phyloP scores from a whole-genome alignment of 805 yeast species.

The Suhomyces faveliae region DNA sequence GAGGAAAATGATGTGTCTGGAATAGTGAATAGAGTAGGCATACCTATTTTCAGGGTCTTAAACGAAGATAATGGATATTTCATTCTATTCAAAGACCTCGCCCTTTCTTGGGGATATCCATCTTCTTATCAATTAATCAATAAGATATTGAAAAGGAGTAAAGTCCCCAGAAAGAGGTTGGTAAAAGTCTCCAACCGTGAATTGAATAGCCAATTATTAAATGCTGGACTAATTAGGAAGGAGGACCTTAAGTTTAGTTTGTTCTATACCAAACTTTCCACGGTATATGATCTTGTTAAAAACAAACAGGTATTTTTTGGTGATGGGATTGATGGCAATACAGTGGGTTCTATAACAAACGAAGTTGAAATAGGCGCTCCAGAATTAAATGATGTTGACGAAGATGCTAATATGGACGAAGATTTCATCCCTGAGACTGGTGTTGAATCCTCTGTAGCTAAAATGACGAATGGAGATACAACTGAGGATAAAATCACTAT shows the following conservation, averaged over 20 bases:
- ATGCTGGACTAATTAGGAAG: conserved; percentile 17
- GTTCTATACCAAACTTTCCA: conserved; percentile 26
- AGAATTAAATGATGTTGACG: background rate
- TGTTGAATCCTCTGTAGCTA: background rate
- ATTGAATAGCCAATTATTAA: conserved; percentile 24
- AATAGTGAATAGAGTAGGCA: conserved; percentile 5
- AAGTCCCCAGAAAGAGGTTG: conserved; percentile 18
- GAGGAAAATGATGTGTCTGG: conserved; percentile 4
- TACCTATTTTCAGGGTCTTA: conserved; percentile 9
- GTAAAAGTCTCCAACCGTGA: conserved; percentile 13
- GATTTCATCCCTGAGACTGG: conserved; percentile 3
- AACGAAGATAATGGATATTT: conserved; percentile 10
- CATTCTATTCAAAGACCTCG: conserved; percentile 32
- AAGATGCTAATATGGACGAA: background rate
- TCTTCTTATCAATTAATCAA: conserved; percentile 41
- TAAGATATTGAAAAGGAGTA: conserved; percentile 23
- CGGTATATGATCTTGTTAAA: conserved; percentile 19
- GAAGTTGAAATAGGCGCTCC: background rate
- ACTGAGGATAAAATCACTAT: conserved; percentile 32
- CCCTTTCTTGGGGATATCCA: conserved; percentile 38
- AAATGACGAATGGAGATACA: background rate
- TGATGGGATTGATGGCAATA: conserved; percentile 1
- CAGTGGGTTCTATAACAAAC: background rate
- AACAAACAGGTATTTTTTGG: conserved; percentile 20
- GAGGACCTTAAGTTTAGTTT: conserved; percentile 18